Evolutionary conservation across 345 rosid species (phyloP).

Genomic region (Psidium guajava): DNA sequence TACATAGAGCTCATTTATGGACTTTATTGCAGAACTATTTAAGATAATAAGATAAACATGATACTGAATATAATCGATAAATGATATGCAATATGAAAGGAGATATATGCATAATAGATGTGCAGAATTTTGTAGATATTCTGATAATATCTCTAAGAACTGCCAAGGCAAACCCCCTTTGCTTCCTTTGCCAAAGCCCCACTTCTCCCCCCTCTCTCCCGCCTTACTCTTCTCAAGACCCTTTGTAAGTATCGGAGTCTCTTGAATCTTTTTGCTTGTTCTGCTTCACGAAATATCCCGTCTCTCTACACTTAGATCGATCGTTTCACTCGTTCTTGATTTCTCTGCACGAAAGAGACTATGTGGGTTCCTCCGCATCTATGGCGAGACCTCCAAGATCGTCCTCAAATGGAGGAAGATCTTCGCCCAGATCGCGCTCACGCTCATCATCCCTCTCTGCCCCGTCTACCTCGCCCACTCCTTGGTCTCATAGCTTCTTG

Average conservation of each 20-base stretch:
- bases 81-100: too few relatives aligned
- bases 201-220: too few relatives aligned
- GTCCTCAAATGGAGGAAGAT: slow-evolving; percentile 29
- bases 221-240: too few relatives aligned
- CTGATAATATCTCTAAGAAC: too few relatives aligned
- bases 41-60: too few relatives aligned
- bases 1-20: too few relatives aligned
- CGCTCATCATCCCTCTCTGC: slow-evolving; percentile 34
- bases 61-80: too few relatives aligned
- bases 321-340: background rate
- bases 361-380: slow-evolving; percentile 26
- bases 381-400: slow-evolving; percentile 24
- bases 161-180: too few relatives aligned
- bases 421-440: slow-evolving; percentile 27
- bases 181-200: too few relatives aligned
- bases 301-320: background rate
- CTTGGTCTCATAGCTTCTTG: slow-evolving; percentile 13
- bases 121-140: too few relatives aligned
- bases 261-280: background rate
- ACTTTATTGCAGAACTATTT: too few relatives aligned
- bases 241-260: background rate
- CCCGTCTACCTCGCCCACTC: slow-evolving; percentile 23
- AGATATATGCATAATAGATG: too few relatives aligned
- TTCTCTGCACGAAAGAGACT: background rate
- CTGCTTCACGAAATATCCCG: background rate